phyloP scores from a whole-genome alignment of 371 early-diverging fungal genomes.

The Umbelopsis sp. region DNA sequence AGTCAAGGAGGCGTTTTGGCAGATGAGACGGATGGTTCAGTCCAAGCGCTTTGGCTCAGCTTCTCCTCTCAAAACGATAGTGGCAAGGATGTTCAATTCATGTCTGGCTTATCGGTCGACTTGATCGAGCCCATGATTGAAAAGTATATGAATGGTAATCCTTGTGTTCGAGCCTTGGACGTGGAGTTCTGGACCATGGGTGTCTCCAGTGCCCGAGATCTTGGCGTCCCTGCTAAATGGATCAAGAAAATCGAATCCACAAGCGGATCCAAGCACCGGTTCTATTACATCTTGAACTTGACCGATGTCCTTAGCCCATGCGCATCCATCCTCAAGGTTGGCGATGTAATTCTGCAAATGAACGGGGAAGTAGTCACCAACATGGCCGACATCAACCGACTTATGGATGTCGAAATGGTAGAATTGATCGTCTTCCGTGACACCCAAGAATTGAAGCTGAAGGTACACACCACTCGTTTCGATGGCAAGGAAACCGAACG shows the following conservation, averaged over 20 bases:
- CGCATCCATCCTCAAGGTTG: constrained; percentile 59
- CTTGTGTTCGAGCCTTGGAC: constrained; percentile 53
- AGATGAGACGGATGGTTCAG: constrained; percentile 59
- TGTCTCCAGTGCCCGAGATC: constrained; percentile 70
- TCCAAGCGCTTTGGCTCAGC: constrained; percentile 72
- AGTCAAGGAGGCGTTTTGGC: constrained; percentile 64
- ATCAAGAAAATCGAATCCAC: constrained; percentile 63
- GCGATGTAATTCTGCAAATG: constrained; percentile 73
- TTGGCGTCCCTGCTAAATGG: constrained; percentile 74
- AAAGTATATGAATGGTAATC: constrained; percentile 32
- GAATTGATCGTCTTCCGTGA: constrained; percentile 57
- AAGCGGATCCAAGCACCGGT: constrained; percentile 49
- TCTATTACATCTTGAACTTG: constrained; percentile 64
- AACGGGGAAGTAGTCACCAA: constrained; percentile 59
- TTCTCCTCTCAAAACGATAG: constrained; percentile 59
- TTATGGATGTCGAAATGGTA: constrained; percentile 27
- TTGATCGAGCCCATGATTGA: constrained; percentile 33
- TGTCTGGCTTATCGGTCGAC: constrained; percentile 52
- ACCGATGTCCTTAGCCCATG: constrained; percentile 48
- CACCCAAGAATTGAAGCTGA: constrained; percentile 35
- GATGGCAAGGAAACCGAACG: constrained; percentile 47
- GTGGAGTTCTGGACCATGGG: constrained; percentile 73
- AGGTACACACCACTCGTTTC: constrained; percentile 53
- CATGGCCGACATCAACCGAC: constrained; percentile 59
- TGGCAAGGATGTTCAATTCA: constrained; percentile 52